Percentiles rank a stretch among this genome's conserved stretches.
Conservation (phyloP, 2,329 filamentous ascomycete species). For the Xylaria multiplex region DNA sequence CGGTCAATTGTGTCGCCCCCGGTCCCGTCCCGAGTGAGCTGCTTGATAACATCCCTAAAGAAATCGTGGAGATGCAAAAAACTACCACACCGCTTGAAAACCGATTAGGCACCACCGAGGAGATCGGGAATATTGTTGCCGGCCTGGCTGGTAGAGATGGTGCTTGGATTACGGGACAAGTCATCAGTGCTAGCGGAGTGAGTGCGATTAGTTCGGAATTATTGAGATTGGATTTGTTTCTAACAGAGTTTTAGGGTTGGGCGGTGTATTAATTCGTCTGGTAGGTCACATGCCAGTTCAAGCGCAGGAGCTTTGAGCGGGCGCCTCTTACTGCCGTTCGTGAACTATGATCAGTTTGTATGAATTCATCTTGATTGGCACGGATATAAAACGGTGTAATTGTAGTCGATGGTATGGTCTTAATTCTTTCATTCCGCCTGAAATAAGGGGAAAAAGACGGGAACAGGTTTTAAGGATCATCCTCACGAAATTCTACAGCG, state of each 20-base stretch:
- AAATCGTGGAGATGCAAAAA: constrained; percentile 61
- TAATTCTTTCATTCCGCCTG: background rate
- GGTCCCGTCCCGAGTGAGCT: constrained; percentile 69
- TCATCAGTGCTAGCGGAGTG: constrained; percentile 64
- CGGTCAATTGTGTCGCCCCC: constrained; percentile 69
- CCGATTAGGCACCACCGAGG: constrained; percentile 61
- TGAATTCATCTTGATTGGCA: background rate
- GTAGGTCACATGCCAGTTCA: background rate
- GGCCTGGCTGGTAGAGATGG: constrained; percentile 63
- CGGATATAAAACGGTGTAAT: background rate
- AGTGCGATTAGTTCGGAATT: constrained; percentile 15
- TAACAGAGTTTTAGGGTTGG: constrained; percentile 30
- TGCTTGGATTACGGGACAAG: constrained; percentile 64
- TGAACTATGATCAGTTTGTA: background rate
- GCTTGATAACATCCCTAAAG: constrained; percentile 61
- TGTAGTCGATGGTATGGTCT: background rate
- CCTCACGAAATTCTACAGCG: no score
- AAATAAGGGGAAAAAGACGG: background rate
- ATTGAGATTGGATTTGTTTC: background rate
- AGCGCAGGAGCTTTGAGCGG: no score
- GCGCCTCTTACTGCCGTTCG: background rate
- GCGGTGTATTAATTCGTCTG: constrained; percentile 30
- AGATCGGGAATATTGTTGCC: constrained; percentile 66
- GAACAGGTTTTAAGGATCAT: background rate
- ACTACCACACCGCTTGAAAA: constrained; percentile 61